Evolutionary conservation across 2,329 filamentous ascomycete genomes (phyloP), one percentile per base, ranked within the genome.

Genomic region (Aurifilum marmelostoma): DNA sequence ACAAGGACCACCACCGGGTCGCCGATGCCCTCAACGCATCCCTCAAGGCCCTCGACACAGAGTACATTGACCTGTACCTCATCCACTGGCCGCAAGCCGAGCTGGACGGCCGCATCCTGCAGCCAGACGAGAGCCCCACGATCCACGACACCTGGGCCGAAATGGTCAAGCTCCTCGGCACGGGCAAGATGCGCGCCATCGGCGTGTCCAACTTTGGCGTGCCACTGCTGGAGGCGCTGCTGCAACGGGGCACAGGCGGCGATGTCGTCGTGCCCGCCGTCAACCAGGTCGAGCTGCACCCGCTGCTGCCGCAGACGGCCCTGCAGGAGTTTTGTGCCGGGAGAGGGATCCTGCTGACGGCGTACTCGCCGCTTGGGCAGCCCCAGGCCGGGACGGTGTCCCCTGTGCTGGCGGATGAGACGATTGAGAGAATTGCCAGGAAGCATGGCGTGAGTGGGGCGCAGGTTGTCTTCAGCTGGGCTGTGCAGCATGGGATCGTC

Each of bases 151-250:
- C 69, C 21, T 71, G 69, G 69, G 67, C 67, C 54, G 69, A 68
- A 14, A 71, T 71, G 69, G 63, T 69, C 50, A 85, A 85, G 79
- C 79, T 88, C 29, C 81, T 81, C 41, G 83, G 77, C 12, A 83
- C 82, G 52, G 85, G 85, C 73, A 89, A 89, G 75, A 89, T 88
- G 65, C 84, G 83, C 77, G 89, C 89, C 79, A 89, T 91, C 73
- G 89, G 88, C 76, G 87, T 91, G 68, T 89, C 87, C 75, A 92
- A 91, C 82, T 91, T 91, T 74, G 86, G 83, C 72, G 89, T 90
- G 76, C 84, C 83, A 77, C 89, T 91, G 79, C 81, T 91, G 34
- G 88, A 91, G 81, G 89, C 84, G 74, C 84, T 91, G 32, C 83
- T 91, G 71, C 37, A 9, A 11, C 5, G 37, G 37, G 37, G 6